A percentile compares a stretch with the other conserved stretches of the same genome.
Conservation (phyloP, 495 filamentous ascomycete genomes). For the Aspergillus ostianus region DNA sequence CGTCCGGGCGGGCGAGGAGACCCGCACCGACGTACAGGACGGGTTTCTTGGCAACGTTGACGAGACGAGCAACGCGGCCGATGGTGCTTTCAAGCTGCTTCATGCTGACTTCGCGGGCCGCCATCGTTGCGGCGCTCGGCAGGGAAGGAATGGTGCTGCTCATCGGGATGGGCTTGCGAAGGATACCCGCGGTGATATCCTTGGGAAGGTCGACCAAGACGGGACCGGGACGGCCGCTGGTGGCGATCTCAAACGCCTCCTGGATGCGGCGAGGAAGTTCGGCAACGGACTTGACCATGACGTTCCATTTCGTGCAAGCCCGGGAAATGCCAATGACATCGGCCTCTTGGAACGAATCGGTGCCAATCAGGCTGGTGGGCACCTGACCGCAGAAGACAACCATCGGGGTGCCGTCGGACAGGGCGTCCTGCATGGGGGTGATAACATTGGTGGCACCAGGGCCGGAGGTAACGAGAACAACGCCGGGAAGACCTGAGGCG, state of each 20-base stretch:
- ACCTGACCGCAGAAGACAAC: constrained; percentile 64
- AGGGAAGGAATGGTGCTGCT: constrained; percentile 52
- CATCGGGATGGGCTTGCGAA: constrained; percentile 53
- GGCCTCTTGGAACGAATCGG: constrained; percentile 63
- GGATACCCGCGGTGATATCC: constrained; percentile 54
- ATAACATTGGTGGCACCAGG: constrained; percentile 64
- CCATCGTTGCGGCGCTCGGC: constrained; percentile 54
- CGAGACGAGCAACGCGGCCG: constrained; percentile 51
- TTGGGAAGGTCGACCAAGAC: constrained; percentile 63
- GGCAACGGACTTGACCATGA: constrained; percentile 59
- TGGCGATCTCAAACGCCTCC: constrained; percentile 63
- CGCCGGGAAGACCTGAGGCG: constrained; percentile 57
- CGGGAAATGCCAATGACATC: constrained; percentile 61
- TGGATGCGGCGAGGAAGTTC: constrained; percentile 59
- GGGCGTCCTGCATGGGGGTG: constrained; percentile 61
- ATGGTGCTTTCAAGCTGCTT: constrained; percentile 51
- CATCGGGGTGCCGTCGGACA: constrained; percentile 62
- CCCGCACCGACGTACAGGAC: constrained; percentile 62
- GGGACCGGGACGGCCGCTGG: constrained; percentile 56
- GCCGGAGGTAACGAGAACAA: constrained; percentile 62
- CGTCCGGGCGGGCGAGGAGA: constrained; percentile 49
- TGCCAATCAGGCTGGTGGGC: constrained; percentile 52
- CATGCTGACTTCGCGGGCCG: constrained; percentile 46
- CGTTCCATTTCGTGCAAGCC: constrained; percentile 67
- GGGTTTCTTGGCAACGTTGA: constrained; percentile 59